Conservation (phyloP, 768 basidiomycete species). For the Leucocoprinus birnbaumii region DNA sequence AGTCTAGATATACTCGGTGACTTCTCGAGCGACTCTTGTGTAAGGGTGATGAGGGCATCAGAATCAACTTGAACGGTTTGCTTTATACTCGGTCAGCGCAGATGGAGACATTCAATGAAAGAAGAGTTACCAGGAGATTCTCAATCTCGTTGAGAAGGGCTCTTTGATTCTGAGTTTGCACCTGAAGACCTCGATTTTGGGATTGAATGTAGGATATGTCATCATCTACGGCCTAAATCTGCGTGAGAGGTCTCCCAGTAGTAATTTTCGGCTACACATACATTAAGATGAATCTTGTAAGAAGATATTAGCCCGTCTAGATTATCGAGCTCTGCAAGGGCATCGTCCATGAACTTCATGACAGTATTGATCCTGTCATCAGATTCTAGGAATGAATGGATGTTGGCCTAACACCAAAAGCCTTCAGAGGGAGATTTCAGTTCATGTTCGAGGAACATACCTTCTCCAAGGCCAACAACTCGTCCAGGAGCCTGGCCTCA, state of each 20-base stretch:
- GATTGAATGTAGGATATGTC: constrained; percentile 96
- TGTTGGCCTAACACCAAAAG: constrained; percentile 70
- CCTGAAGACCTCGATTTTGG: constrained; percentile 94
- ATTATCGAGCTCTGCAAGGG: constrained; percentile 81
- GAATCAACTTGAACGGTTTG: constrained; percentile 93
- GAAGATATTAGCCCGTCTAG: constrained; percentile 89
- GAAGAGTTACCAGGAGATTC: constrained; percentile 64
- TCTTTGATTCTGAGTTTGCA: constrained; percentile 94
- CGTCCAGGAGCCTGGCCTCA: constrained; percentile 84
- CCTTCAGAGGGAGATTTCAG: not conserved
- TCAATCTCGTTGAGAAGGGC: constrained; percentile 82
- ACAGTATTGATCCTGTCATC: constrained; percentile 89
- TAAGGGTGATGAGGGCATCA: constrained; percentile 69
- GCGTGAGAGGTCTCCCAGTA: constrained; percentile 4
- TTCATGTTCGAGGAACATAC: constrained; percentile 35
- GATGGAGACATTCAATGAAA: not conserved
- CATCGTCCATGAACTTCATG: constrained; percentile 86
- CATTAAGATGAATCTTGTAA: constrained; percentile 96
- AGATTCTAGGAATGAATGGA: constrained; percentile 95
- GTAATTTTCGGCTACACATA: constrained; percentile 32
- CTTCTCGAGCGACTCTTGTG: constrained; percentile 89
- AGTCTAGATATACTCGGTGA: constrained; percentile 69
- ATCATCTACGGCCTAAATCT: constrained; percentile 82
- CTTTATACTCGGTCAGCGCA: constrained; percentile 33
- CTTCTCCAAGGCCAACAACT: constrained; percentile 91